Conservation (phyloP, 1,284 basidiomycete species). For the Rhodotorula glutinis region DNA sequence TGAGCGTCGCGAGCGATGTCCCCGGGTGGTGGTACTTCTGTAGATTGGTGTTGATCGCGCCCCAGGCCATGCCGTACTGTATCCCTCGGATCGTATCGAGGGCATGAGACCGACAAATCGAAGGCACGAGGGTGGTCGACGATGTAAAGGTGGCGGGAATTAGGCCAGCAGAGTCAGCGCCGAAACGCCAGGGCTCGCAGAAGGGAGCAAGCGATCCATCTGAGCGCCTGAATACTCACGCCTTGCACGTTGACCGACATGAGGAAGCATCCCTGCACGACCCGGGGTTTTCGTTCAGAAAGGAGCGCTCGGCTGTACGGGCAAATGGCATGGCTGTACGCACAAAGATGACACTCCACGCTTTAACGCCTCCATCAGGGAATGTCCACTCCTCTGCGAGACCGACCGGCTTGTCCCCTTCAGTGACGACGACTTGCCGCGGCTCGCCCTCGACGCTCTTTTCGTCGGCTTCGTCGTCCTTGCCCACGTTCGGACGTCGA, state of each 20-base stretch:
- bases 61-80: constrained; percentile 29
- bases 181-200: too few species aligned
- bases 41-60: constrained; percentile 10
- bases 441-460: neutral
- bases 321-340: too few species aligned
- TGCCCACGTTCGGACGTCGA: neutral
- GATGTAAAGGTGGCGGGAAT: too few species aligned
- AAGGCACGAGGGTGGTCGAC: too few species aligned
- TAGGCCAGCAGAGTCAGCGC: too few species aligned
- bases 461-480: neutral
- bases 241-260: constrained; percentile 27
- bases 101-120: too few species aligned
- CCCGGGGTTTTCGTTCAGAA: neutral
- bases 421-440: neutral
- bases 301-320: too few species aligned
- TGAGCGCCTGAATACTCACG: too few species aligned
- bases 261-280: constrained; percentile 29
- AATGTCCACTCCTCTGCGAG: constrained; percentile 32
- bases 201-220: too few species aligned
- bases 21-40: constrained; percentile 11
- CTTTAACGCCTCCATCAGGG: constrained; percentile 34
- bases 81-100: neutral
- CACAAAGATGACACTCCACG: constrained; percentile 35
- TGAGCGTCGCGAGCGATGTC: constrained; percentile 10
- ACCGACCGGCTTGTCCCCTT: neutral